phyloP scores from a whole-genome alignment of 2,329 filamentous ascomycete species.

The Fonsecaea pedrosoi region DNA sequence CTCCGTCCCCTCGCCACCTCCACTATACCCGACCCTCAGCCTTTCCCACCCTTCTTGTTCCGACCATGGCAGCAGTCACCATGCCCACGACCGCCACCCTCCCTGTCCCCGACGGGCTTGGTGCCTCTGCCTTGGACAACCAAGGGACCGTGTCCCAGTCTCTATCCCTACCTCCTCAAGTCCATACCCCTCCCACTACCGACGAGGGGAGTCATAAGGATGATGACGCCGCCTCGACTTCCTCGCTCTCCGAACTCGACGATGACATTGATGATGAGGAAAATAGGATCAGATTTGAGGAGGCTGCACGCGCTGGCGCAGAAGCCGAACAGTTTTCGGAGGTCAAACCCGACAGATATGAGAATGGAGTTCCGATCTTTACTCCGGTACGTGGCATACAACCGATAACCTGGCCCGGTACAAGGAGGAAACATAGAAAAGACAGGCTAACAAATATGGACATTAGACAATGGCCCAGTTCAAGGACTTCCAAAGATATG shows the following conservation, averaged over 20 bases:
- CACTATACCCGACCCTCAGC: constrained; percentile 17
- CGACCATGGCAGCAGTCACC: constrained; percentile 38
- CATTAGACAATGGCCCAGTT: constrained; percentile 77
- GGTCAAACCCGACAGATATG: constrained; percentile 85
- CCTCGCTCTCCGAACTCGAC: constrained; percentile 39
- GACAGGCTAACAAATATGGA: constrained; percentile 20
- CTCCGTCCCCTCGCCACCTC: constrained; percentile 19
- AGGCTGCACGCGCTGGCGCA: constrained; percentile 41
- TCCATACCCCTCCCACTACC: constrained; percentile 40
- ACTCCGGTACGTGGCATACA: constrained; percentile 67
- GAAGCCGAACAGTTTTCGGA: constrained; percentile 74
- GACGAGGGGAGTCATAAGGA: constrained; percentile 48
- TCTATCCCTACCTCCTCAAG: constrained; percentile 29
- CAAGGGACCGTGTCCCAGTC: constrained; percentile 23
- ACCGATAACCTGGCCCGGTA: background rate
- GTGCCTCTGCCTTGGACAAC: constrained; percentile 28
- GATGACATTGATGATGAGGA: constrained; percentile 39
- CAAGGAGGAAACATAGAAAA: background rate
- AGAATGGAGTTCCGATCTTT: constrained; percentile 86
- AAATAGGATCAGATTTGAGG: constrained; percentile 41
- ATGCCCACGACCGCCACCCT: constrained; percentile 40
- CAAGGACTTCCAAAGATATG: constrained; percentile 80
- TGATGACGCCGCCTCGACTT: constrained; percentile 49
- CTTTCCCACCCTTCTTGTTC: constrained; percentile 22
- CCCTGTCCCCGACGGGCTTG: constrained; percentile 26